phyloP scores from a whole-genome alignment of 495 filamentous ascomycete genomes.

The Xylaria flabelliformis region DNA sequence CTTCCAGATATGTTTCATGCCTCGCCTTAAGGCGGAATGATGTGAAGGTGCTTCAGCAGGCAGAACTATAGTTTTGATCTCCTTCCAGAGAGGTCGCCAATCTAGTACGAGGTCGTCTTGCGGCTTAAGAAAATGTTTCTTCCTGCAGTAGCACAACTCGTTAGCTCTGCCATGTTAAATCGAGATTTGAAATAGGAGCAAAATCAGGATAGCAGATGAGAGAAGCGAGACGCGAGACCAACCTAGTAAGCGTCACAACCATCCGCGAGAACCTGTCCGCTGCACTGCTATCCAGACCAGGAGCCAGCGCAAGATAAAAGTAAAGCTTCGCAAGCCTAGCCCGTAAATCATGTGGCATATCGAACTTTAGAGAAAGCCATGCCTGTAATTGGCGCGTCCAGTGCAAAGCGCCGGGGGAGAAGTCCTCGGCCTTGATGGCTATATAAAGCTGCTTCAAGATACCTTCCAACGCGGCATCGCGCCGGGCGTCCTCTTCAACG shows the following conservation, averaged over 20 bases:
- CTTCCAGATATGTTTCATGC: constrained; percentile 70
- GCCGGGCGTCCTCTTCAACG: constrained; percentile 75
- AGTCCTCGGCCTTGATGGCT: constrained; percentile 88
- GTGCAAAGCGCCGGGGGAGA: constrained; percentile 89
- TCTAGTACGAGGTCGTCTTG: constrained; percentile 88
- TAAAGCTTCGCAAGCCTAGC: constrained; percentile 87
- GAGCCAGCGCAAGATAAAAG: constrained; percentile 91
- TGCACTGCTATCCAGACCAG: constrained; percentile 80
- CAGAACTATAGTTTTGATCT: constrained; percentile 86
- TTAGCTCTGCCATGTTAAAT: constrained; percentile 15
- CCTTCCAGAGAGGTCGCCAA: constrained; percentile 91
- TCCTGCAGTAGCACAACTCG: constrained; percentile 58
- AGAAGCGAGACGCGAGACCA: constrained; percentile 41
- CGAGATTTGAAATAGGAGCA: neutral
- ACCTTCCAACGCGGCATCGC: constrained; percentile 76
- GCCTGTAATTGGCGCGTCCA: constrained; percentile 96
- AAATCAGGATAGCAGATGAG: neutral
- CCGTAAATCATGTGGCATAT: constrained; percentile 81
- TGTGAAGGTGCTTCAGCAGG: constrained; percentile 74
- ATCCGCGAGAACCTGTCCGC: constrained; percentile 94
- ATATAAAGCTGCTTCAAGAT: constrained; percentile 93
- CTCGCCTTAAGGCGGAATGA: constrained; percentile 50
- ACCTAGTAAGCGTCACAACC: constrained; percentile 94
- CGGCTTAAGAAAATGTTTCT: constrained; percentile 92
- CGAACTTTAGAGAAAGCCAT: constrained; percentile 97